Evolutionary conservation across 331 rosid species (phyloP), one percentile per base, ranked within the genome.

Genomic region (Saraca asoca): DNA sequence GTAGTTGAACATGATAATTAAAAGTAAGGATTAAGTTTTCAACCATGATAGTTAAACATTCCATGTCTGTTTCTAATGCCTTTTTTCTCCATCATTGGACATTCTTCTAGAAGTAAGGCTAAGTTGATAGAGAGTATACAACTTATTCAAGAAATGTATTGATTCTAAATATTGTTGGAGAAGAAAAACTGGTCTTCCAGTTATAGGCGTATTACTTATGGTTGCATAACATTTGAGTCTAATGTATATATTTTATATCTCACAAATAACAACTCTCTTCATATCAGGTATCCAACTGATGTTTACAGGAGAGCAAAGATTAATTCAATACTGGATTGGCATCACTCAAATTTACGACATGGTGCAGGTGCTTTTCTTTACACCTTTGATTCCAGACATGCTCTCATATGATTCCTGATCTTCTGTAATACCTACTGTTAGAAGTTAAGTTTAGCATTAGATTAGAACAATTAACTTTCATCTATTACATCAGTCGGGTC

Each of bases 321-420:
- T 13, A 57, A 87, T 74, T 89, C 96, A 9, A 85, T 89, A 9
- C 45, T 92, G 83, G 89, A 92, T 76, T 92, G 96, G 98, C 98
- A 92, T 66, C 96, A 92, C 71, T 83, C 95, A 39, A 85, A 89
- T 68, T 75, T 92, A 72, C 93, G 95, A 33, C 76, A 35, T 12
- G 95, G 98, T 34, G 81, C 93, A 83, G 86, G 96, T 91, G 53
- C 68, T 58, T 24, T 24, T 24, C 31, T 24, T 59, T 29, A 55
- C 59, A 17, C 67, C n/a, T 52, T 65, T 51, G 43, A 51, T 49
- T 64, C 54, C 46, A 18, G 19, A 57, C 2, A 7, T 58, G 13
- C 16, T 64, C 39, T 7, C 11, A 55, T 53, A 24, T 11, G 14
- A 9, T 68, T 44, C 14, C 42, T 38, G 31, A 13, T 35, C 52